These are phyloP conservation scores for Dysphania ambrosioides DNA, from an alignment of 148 eudicot genomes.

Conservation along the genomic window DNA sequence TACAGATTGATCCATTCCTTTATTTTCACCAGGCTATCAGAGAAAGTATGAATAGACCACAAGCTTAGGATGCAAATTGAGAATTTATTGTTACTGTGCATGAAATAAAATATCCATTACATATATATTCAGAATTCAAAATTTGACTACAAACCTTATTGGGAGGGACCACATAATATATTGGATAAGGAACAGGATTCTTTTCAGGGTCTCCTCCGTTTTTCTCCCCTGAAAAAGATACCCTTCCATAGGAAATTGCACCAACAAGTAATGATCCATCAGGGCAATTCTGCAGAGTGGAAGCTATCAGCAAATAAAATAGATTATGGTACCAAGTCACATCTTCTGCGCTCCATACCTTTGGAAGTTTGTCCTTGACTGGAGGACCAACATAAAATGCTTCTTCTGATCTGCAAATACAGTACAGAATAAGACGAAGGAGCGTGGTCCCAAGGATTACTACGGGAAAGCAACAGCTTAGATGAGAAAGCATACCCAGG, in stretches of 20 bases:
- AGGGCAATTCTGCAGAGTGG: constrained; percentile 57
- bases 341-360: constrained; percentile 42
- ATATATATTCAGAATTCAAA: not conserved
- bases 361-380: constrained; percentile 79
- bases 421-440: constrained; percentile 1
- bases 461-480: not conserved
- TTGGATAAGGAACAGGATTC: constrained; percentile 71
- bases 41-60: not conserved
- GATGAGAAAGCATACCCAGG: constrained; percentile 65
- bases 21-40: constrained; percentile 71
- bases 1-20: constrained; percentile 47
- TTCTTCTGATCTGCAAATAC: constrained; percentile 63
- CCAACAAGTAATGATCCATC: constrained; percentile 88
- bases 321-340: constrained; percentile 3
- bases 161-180: constrained; percentile 81
- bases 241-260: constrained; percentile 76
- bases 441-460: not conserved
- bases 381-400: constrained; percentile 89
- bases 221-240: constrained; percentile 49
- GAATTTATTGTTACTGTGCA: not conserved
- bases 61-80: not conserved
- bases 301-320: not conserved
- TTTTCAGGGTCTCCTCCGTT: constrained; percentile 58
- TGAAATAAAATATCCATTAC: not conserved
- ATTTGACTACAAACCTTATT: constrained; percentile 47